Evolutionary conservation across 768 basidiomycete genomes (phyloP).

Genomic region (Omphalotus guepiniiformis): DNA sequence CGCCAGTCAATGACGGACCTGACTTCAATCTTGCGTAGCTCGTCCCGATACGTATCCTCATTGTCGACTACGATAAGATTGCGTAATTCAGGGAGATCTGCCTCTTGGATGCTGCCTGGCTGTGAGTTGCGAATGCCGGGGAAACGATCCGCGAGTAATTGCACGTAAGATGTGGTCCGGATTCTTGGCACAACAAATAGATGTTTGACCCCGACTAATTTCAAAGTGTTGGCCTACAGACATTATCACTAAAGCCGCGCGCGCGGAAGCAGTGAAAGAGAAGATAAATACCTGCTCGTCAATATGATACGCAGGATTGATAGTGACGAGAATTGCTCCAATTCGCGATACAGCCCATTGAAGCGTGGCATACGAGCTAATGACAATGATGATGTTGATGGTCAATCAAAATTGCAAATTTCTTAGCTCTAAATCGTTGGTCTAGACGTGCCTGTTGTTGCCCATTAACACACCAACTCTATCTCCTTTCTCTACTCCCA

Average conservation of each 20-base stretch:
- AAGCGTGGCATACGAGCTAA: slow-evolving; percentile 71
- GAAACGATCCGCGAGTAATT: slow-evolving; percentile 52
- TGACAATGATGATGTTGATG: background rate
- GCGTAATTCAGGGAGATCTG: slow-evolving; percentile 54
- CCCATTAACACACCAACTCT: slow-evolving; percentile 82
- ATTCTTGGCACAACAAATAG: slow-evolving; percentile 71
- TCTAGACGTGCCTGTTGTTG: slow-evolving; percentile 67
- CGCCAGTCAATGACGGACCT: slow-evolving; percentile 64
- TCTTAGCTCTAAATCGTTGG: too few relatives aligned
- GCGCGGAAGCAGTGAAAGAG: slow-evolving; percentile 18
- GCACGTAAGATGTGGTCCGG: slow-evolving; percentile 59
- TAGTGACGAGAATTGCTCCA: slow-evolving; percentile 78
- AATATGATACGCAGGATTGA: slow-evolving; percentile 77
- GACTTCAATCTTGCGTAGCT: slow-evolving; percentile 38
- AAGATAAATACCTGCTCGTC: slow-evolving; percentile 77
- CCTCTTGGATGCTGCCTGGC: slow-evolving; percentile 55
- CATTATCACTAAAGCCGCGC: background rate
- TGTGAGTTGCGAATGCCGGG: slow-evolving; percentile 46
- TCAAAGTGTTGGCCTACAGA: slow-evolving; percentile 42
- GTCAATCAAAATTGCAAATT: background rate
- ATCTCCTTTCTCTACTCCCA: slow-evolving; percentile 75
- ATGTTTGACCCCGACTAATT: slow-evolving; percentile 61
- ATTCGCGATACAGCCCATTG: slow-evolving; percentile 87
- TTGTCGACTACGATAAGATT: slow-evolving; percentile 70
- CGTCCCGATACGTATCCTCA: slow-evolving; percentile 30